Percentiles rank a stretch among this genome's conserved stretches.
phyloP scores from a whole-genome alignment of 768 basidiomycete genomes.

The Russula dissimulans region DNA sequence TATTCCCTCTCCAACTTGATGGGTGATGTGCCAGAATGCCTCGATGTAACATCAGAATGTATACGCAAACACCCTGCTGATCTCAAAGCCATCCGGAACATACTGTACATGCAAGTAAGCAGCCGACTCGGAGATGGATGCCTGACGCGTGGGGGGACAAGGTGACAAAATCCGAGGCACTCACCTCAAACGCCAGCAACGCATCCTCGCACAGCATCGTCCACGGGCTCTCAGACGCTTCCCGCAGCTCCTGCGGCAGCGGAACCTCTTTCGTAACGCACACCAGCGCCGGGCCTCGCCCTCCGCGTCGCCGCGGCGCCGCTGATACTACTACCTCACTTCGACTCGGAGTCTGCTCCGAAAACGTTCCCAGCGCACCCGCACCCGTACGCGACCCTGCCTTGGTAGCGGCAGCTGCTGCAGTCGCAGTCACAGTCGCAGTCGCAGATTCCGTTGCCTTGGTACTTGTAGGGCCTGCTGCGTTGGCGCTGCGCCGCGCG shows the following conservation, averaged over 20 bases:
- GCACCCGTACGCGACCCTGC: no score
- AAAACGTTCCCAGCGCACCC: no score
- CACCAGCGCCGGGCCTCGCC: background rate
- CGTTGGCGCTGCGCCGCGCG: background rate
- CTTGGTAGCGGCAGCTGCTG: no score
- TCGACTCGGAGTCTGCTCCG: no score
- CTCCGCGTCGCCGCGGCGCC: no score
- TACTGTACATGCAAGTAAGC: background rate
- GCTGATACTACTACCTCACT: no score
- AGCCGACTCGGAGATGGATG: background rate
- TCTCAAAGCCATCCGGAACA: slow-evolving; percentile 8
- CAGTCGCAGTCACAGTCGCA: background rate
- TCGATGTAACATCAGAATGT: background rate
- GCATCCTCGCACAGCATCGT: slow-evolving; percentile 14
- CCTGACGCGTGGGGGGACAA: no score
- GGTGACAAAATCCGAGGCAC: background rate
- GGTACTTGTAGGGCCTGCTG: no score
- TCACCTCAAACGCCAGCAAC: slow-evolving; percentile 14
- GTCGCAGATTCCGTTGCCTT: no score
- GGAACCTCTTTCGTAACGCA: slow-evolving; percentile 9
- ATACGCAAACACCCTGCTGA: slow-evolving; percentile 8
- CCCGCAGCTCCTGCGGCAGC: background rate
- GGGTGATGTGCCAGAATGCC: no score
- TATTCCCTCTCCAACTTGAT: no score
- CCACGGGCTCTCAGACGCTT: slow-evolving; percentile 3